Base-by-base conservation (phyloP, 1,284 basidiomycete species). In the Hypsizygus ulmarius region DNA sequence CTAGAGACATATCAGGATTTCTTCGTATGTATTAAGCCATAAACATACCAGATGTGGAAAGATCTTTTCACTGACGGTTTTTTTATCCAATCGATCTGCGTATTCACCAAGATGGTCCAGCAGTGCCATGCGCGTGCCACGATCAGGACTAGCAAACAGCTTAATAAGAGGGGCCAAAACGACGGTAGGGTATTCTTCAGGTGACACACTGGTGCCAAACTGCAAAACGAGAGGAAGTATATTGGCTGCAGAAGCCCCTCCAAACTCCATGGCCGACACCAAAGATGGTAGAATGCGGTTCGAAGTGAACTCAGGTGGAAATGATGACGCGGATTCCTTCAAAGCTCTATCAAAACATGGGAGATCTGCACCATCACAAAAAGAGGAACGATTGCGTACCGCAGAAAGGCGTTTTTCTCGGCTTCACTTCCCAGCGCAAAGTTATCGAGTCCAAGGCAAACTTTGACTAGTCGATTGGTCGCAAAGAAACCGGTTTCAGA, bases 61-160 rank as follows among this genome's bases (percentile, higher is more conserved):
- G 10, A 99, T 79, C 63, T 91, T 92, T 43, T 96, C 90, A 38
- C 78, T 78, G 1, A 98, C 91, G 0, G 76, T 82, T 65, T 86
- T 88, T 62, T 87, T 85, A 62, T 97, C 93, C 46, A 99, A 68
- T 61, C 89, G 91, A 43, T 96, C 91, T 1, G 80, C 82, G 63
- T 93, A 98, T 53, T 93, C 84, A 1, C 82, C 73, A 30, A 99
- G 68, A 32, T 88, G 84, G 38, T 98, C 94, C 10, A 99, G 77
- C 32, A 99, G 69, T 1, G 93, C 93, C 87, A 99, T 96, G 21
- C 96, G 79, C 15, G 90, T 94, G 0, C 93, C 93, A 39, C 97
- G 81, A 67, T 99, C 95, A 0, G 93, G 89, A 56, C 85, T 93
- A 1, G 87, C 78, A 57, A 81, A 98, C 19, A 97, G 74, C 64